Conservation (phyloP, 257 asterid genomes). For the Ilex asprella region DNA sequence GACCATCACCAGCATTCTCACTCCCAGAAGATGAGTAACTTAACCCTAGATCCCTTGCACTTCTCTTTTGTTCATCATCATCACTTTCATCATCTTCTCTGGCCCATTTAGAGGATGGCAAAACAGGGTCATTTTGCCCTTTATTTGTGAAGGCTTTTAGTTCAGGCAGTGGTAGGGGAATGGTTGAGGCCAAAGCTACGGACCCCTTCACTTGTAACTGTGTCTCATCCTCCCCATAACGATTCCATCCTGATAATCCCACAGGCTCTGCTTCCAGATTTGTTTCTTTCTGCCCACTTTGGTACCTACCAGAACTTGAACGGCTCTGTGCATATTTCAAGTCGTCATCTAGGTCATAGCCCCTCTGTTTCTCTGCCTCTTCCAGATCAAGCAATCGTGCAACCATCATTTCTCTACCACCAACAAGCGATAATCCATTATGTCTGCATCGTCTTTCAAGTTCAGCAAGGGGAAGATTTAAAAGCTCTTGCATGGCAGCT, state of each 20-base stretch:
- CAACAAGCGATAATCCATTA: conserved; percentile 79
- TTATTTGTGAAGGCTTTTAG: conserved; percentile 27
- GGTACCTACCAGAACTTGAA: conserved; percentile 47
- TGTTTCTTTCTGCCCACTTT: conserved; percentile 42
- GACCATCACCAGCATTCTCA: conserved; percentile 62
- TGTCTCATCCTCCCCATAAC: conserved; percentile 37
- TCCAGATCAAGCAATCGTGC: conserved; percentile 85
- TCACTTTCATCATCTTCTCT: conserved; percentile 80
- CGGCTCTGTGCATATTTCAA: conserved; percentile 51
- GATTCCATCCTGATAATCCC: conserved; percentile 36
- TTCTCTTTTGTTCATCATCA: conserved; percentile 59
- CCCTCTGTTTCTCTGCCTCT: conserved; percentile 87
- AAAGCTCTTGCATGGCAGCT: conserved; percentile 80
- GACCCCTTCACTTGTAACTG: conserved; percentile 42
- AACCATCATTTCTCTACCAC: conserved; percentile 94
- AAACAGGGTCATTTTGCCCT: conserved; percentile 46
- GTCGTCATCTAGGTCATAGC: conserved; percentile 65
- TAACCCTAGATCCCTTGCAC: conserved; percentile 59
- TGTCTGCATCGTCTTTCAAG: conserved; percentile 91
- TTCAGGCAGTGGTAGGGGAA: conserved; percentile 27
- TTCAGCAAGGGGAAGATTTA: conserved; percentile 64
- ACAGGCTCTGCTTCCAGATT: conserved; percentile 38
- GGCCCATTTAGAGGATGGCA: conserved; percentile 93
- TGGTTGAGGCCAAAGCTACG: conserved; percentile 22
- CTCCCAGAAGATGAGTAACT: conserved; percentile 92